Conservation (phyloP, 2,329 filamentous ascomycete genomes). For the Exophiala sp. region DNA sequence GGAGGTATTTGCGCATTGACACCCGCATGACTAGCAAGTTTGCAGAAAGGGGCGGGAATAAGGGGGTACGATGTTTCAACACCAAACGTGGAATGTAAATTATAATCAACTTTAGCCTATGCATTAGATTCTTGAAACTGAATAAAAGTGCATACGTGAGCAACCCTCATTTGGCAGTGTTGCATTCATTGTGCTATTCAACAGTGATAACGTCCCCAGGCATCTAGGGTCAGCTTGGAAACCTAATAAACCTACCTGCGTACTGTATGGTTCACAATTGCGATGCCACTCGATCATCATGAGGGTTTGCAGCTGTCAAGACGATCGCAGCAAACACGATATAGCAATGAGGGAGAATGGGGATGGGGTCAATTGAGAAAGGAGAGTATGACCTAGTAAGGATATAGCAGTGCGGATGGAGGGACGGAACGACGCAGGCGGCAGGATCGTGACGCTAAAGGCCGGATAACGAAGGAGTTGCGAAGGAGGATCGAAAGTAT, state of each 20-base stretch:
- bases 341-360: slow-evolving; percentile 3
- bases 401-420: not conserved
- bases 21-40: too few relatives aligned
- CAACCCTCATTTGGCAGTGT: not conserved
- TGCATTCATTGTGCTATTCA: not conserved
- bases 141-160: not conserved
- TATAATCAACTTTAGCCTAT: not conserved
- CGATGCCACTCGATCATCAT: not conserved
- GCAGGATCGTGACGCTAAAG: not conserved
- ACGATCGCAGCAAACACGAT: not conserved
- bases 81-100: not conserved
- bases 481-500: slow-evolving; percentile 1
- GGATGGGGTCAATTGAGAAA: not conserved
- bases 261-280: not conserved
- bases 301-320: slow-evolving; percentile 6
- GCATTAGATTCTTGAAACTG: not conserved
- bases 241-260: not conserved
- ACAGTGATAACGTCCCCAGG: not conserved
- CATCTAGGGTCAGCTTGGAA: not conserved
- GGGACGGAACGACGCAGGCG: not conserved
- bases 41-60: not conserved
- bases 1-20: too few relatives aligned
- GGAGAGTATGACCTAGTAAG: not conserved
- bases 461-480: not conserved
- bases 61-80: not conserved